Evolutionary conservation across 345 rosid genomes (phyloP).

Genomic region (Limnanthes douglasii): DNA sequence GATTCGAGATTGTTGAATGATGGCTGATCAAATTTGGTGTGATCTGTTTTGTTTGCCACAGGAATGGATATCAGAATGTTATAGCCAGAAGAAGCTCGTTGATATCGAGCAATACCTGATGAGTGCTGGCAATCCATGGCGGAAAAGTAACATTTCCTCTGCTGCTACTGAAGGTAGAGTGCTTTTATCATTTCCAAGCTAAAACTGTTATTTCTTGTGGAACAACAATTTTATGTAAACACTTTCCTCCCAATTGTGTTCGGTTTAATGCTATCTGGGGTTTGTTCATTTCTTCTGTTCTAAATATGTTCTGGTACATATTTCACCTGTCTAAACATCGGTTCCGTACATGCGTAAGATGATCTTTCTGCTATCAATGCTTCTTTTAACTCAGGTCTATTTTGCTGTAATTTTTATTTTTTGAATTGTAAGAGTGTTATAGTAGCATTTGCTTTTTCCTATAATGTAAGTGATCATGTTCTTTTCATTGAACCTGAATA

Average conservation of each 20-base stretch:
- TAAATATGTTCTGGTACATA: not conserved
- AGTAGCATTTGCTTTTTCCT: constrained; percentile 2
- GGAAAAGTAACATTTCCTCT: constrained; percentile 18
- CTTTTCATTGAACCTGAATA: too few relatives aligned
- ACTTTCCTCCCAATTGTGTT: too few relatives aligned
- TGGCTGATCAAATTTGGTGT: constrained; percentile 5
- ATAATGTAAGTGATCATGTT: too few relatives aligned
- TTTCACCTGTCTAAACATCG: not conserved
- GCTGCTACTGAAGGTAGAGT: constrained; percentile 25
- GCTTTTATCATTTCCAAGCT: not conserved
- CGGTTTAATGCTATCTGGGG: not conserved
- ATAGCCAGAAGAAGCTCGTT: constrained; percentile 49
- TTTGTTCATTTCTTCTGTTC: constrained; percentile 2
- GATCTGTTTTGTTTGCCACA: constrained; percentile 14
- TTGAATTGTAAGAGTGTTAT: not conserved
- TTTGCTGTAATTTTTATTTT: constrained; percentile 1
- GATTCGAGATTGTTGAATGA: too few relatives aligned
- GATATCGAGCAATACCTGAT: constrained; percentile 69
- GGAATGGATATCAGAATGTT: constrained; percentile 81
- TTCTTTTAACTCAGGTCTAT: constrained; percentile 5
- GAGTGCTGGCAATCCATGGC: constrained; percentile 92
- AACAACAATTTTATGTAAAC: not conserved
- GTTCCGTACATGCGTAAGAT: not conserved
- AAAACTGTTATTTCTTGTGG: not conserved
- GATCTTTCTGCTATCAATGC: not conserved